phyloP scores from a whole-genome alignment of 1,284 basidiomycete species.

The Ceratobasidium theobromae region DNA sequence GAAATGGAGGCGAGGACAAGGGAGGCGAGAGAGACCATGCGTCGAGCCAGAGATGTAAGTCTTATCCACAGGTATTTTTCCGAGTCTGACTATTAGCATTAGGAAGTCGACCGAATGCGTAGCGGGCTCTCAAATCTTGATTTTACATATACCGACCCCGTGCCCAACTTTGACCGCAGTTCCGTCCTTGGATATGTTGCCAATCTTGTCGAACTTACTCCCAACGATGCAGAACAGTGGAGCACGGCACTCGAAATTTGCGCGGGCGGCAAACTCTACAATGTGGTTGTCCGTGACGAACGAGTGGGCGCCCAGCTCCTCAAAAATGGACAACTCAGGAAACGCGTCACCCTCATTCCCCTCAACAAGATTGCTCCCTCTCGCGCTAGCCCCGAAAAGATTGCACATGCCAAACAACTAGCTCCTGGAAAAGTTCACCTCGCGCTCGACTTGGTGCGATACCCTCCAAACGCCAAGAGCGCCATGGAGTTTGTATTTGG shows the following conservation, averaged over 20 bases:
- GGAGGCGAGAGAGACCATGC: constrained; percentile 59
- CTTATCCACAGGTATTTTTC: constrained; percentile 6
- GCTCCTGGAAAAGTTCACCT: constrained; percentile 82
- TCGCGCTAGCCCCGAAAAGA: constrained; percentile 52
- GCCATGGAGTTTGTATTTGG: constrained; percentile 97
- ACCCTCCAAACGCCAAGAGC: constrained; percentile 78
- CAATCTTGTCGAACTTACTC: constrained; percentile 73
- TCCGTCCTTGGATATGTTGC: constrained; percentile 96
- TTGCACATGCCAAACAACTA: constrained; percentile 72
- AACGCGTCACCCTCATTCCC: constrained; percentile 92
- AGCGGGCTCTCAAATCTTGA: constrained; percentile 72
- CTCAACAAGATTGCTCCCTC: constrained; percentile 76
- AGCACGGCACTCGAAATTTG: constrained; percentile 93
- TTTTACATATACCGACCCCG: constrained; percentile 82
- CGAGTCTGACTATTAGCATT: constrained; percentile 3
- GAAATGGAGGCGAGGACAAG: constrained; percentile 61
- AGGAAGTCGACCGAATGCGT: constrained; percentile 75
- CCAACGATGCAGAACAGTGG: constrained; percentile 66
- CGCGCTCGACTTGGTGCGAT: constrained; percentile 86
- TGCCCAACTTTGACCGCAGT: constrained; percentile 78
- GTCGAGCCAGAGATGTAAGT: constrained; percentile 65
- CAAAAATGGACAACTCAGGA: constrained; percentile 79
- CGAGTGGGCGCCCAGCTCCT: constrained; percentile 84
- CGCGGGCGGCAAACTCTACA: constrained; percentile 90
- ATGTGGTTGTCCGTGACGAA: constrained; percentile 92